A percentile compares a stretch with the other conserved stretches of the same genome.
phyloP scores from a whole-genome alignment of 2,329 filamentous ascomycete genomes.

The Chalaropsis thielavioides region DNA sequence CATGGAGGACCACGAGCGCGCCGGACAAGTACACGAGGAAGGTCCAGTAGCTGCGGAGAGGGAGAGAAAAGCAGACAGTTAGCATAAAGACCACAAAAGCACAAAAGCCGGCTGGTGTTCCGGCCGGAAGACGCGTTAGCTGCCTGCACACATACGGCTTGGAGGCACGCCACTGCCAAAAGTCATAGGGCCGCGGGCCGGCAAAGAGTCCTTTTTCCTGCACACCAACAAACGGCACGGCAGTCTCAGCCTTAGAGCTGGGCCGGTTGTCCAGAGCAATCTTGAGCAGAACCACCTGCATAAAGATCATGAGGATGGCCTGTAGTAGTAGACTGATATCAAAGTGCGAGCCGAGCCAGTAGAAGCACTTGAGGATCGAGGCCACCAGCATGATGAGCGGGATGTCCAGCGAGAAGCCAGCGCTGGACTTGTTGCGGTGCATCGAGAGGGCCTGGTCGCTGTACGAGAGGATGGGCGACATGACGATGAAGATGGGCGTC shows the following conservation, averaged over 20 bases:
- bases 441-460: constrained; percentile 52
- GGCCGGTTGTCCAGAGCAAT: constrained; percentile 55
- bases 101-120: no score
- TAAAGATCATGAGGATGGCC: constrained; percentile 49
- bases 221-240: constrained; percentile 42
- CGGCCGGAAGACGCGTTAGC: no score
- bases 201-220: constrained; percentile 22
- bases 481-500: constrained; percentile 48
- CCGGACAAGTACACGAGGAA: constrained; percentile 56
- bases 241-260: constrained; percentile 41
- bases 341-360: constrained; percentile 53
- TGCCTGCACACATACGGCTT: constrained; percentile 47
- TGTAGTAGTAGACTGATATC: constrained; percentile 50
- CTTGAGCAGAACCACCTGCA: constrained; percentile 50
- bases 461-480: constrained; percentile 51
- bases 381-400: constrained; percentile 59
- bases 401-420: constrained; percentile 56
- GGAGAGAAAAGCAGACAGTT: not conserved
- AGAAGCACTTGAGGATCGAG: constrained; percentile 53
- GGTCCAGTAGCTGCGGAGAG: constrained; percentile 53
- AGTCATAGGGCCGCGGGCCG: constrained; percentile 52
- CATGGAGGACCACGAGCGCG: constrained; percentile 45
- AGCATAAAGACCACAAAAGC: not conserved
- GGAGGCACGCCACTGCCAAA: constrained; percentile 68
- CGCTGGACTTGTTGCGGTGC: constrained; percentile 48